Evolutionary conservation across 2,329 filamentous ascomycete genomes (phyloP).

Genomic region (Hypoxylon sp.): DNA sequence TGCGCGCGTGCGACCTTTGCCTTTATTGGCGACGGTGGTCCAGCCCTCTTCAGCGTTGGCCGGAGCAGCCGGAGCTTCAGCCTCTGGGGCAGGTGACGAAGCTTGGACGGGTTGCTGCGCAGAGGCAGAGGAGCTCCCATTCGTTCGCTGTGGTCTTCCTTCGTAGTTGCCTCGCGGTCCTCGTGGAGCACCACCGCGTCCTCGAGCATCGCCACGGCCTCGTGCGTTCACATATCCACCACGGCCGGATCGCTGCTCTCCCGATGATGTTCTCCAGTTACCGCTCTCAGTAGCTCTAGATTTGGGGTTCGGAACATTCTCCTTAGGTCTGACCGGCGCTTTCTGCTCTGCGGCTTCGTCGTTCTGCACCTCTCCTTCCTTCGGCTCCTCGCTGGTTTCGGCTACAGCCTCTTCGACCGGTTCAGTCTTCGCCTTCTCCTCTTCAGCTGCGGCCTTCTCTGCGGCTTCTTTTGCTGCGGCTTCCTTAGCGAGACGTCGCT

Average conservation of each 20-base stretch:
- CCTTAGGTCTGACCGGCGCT: conserved; percentile 57
- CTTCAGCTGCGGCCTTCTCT: conserved; percentile 39
- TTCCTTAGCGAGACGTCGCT: conserved; percentile 73
- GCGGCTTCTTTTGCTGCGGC: conserved; percentile 68
- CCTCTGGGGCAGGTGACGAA: conserved; percentile 44
- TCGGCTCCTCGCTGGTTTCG: conserved; percentile 47
- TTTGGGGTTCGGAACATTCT: conserved; percentile 60
- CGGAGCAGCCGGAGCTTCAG: conserved; percentile 49
- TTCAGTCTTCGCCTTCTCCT: conserved; percentile 49
- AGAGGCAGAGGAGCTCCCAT: conserved; percentile 56
- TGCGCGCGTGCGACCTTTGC: conserved; percentile 50
- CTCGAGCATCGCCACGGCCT: conserved; percentile 51
- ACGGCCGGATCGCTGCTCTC: conserved; percentile 56
- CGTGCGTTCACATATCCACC: conserved; percentile 51
- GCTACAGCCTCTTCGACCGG: conserved; percentile 52
- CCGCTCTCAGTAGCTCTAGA: conserved; percentile 68
- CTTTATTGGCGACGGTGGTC: conserved; percentile 66
- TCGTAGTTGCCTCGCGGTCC: conserved; percentile 60
- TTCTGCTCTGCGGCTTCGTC: conserved; percentile 62
- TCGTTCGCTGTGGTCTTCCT: conserved; percentile 61
- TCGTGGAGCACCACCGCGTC: conserved; percentile 59
- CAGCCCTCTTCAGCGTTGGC: conserved; percentile 70
- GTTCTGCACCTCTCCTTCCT: conserved; percentile 45
- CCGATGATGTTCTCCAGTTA: conserved; percentile 69
- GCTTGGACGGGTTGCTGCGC: conserved; percentile 53